These are phyloP conservation scores for Gossypium thurberi DNA, from an alignment of 345 rosid genomes.

Conservation along the genomic window DNA sequence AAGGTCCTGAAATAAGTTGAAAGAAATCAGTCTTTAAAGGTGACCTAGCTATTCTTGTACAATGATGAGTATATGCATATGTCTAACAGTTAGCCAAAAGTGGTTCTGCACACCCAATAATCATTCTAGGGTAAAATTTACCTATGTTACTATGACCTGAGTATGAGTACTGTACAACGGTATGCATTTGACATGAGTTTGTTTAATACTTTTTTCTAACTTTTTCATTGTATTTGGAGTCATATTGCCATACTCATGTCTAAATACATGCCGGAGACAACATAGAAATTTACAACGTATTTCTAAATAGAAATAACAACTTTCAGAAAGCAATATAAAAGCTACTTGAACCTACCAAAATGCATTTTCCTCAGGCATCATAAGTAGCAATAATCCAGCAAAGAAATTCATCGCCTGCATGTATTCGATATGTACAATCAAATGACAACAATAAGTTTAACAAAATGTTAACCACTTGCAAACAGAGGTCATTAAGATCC, in stretches of 20 bases:
- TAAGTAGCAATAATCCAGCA: slow-evolving; percentile 86
- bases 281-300: background rate
- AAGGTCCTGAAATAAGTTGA: slow-evolving; percentile 57
- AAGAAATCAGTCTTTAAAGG: slow-evolving; percentile 17
- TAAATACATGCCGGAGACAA: background rate
- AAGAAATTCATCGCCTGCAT: slow-evolving; percentile 98
- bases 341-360: slow-evolving; percentile 71
- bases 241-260: background rate
- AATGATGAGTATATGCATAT: too few species aligned
- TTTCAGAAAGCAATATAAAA: background rate
- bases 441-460: slow-evolving; percentile 10
- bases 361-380: slow-evolving; percentile 99
- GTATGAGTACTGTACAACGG: background rate
- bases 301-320: background rate
- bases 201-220: background rate
- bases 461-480: background rate
- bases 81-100: background rate
- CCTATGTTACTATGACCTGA: background rate
- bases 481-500: slow-evolving; percentile 1
- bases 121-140: background rate
- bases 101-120: background rate
- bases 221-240: background rate
- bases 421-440: slow-evolving; percentile 16
- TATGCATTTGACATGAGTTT: background rate
- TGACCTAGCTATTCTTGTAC: too few species aligned